These are phyloP conservation scores for Passalora sequoiae DNA, from an alignment of 2,329 filamentous ascomycete species.

Conservation along the genomic window DNA sequence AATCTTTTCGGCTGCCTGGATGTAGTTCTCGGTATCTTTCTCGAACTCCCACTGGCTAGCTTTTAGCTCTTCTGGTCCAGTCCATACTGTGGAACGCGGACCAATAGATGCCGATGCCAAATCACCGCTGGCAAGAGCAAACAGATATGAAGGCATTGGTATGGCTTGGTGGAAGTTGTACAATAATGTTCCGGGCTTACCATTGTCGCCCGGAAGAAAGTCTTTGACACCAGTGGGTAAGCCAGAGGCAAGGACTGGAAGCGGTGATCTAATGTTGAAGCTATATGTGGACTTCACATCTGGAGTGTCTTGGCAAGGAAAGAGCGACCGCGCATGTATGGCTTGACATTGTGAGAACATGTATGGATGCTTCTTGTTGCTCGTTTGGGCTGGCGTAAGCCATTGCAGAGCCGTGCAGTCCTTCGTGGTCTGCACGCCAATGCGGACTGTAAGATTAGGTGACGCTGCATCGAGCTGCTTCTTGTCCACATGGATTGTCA, in stretches of 20 bases:
- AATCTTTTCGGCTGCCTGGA: conserved; percentile 73
- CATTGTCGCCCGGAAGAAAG: conserved; percentile 50
- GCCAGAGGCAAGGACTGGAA: conserved; percentile 89
- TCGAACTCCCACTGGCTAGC: conserved; percentile 89
- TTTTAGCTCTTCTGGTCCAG: conserved; percentile 78
- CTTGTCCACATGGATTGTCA: conserved; percentile 55
- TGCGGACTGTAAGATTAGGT: conserved; percentile 31
- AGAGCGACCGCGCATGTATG: conserved; percentile 87
- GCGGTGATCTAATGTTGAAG: conserved; percentile 78
- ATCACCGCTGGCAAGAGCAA: conserved; percentile 82
- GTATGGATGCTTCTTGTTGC: conserved; percentile 92
- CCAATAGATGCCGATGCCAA: conserved; percentile 82
- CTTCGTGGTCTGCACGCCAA: conserved; percentile 67
- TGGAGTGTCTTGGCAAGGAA: conserved; percentile 95
- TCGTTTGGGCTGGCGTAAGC: conserved; percentile 88
- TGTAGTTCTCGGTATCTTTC: conserved; percentile 83
- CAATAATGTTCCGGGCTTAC: conserved; percentile 51
- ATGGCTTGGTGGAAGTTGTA: conserved; percentile 88
- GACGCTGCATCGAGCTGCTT: conserved; percentile 31
- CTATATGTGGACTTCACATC: conserved; percentile 94
- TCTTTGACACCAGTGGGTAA: conserved; percentile 55
- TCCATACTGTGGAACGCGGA: conserved; percentile 75
- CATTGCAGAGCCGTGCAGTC: conserved; percentile 91
- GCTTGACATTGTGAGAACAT: conserved; percentile 98
- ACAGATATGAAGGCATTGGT: conserved; percentile 90